phyloP scores from a whole-genome alignment of 2,329 filamentous ascomycete species.

The Metarhizium humberi region DNA sequence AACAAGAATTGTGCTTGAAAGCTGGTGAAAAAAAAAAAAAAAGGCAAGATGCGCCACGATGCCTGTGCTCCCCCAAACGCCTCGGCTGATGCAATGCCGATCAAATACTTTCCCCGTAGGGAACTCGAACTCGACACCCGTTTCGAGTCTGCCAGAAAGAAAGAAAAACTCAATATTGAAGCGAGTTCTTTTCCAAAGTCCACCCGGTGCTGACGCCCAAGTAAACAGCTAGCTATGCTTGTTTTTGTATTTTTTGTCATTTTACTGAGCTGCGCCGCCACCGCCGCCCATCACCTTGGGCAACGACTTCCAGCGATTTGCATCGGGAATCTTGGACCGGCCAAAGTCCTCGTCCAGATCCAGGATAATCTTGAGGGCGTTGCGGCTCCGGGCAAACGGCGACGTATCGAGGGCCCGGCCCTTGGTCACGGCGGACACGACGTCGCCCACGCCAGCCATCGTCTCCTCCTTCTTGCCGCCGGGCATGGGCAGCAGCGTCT shows the following conservation, averaged over 20 bases:
- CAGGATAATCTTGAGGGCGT: slow-evolving; percentile 90
- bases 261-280: slow-evolving; percentile 18
- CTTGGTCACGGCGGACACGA: slow-evolving; percentile 35
- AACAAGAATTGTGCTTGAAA: neutral
- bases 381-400: slow-evolving; percentile 58
- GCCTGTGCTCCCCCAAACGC: slow-evolving; percentile 8
- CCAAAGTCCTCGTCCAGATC: slow-evolving; percentile 94
- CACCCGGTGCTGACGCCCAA: too few species aligned
- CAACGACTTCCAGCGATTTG: slow-evolving; percentile 43
- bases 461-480: slow-evolving; percentile 46
- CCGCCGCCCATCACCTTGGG: slow-evolving; percentile 37
- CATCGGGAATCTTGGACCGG: slow-evolving; percentile 51
- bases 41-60: neutral
- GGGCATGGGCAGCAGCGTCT: slow-evolving; percentile 65
- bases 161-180: neutral
- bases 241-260: neutral
- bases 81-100: slow-evolving; percentile 10
- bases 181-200: neutral
- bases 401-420: slow-evolving; percentile 27
- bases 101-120: neutral
- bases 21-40: neutral
- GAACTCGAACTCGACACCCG: neutral
- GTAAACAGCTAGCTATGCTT: slow-evolving; percentile 5
- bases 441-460: slow-evolving; percentile 52
- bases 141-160: neutral